Evolutionary conservation across 108 stramenopile species (phyloP).

Genomic region (Nannochloropsis salina): DNA sequence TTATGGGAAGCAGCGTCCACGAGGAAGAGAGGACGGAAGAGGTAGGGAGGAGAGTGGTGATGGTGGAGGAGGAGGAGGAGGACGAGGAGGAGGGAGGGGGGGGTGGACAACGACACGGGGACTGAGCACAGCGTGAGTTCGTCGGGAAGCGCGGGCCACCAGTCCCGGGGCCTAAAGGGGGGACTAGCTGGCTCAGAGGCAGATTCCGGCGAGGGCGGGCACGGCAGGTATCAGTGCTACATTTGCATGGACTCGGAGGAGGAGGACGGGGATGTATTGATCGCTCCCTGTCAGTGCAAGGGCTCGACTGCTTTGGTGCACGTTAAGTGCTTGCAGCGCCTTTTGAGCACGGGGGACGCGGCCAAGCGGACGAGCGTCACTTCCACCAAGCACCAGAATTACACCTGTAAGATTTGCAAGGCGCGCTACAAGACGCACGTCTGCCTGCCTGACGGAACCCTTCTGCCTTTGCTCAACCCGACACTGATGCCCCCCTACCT

Average conservation of each 20-base stretch:
- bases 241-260: slow-evolving; percentile 42
- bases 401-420: slow-evolving; percentile 14
- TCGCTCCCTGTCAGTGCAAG: slow-evolving; percentile 47
- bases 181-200: not conserved
- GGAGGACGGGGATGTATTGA: slow-evolving; percentile 18
- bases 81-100: not conserved
- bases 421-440: slow-evolving; percentile 20
- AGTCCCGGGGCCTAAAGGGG: not conserved
- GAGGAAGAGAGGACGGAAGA: not conserved
- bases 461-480: not conserved
- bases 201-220: not conserved
- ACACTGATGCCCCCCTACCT: slow-evolving; percentile 72
- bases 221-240: slow-evolving; percentile 30
- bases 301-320: slow-evolving; percentile 44
- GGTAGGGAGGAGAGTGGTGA: too few species aligned
- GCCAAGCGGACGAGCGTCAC: not conserved
- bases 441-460: not conserved
- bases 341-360: not conserved
- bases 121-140: not conserved
- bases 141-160: not conserved
- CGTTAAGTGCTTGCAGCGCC: slow-evolving; percentile 42
- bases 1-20: not conserved
- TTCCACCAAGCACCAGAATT: not conserved
- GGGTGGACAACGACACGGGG: not conserved
- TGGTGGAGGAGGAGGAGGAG: not conserved